Conservation (phyloP, 768 basidiomycete species). For the Pulveroboletus frians region DNA sequence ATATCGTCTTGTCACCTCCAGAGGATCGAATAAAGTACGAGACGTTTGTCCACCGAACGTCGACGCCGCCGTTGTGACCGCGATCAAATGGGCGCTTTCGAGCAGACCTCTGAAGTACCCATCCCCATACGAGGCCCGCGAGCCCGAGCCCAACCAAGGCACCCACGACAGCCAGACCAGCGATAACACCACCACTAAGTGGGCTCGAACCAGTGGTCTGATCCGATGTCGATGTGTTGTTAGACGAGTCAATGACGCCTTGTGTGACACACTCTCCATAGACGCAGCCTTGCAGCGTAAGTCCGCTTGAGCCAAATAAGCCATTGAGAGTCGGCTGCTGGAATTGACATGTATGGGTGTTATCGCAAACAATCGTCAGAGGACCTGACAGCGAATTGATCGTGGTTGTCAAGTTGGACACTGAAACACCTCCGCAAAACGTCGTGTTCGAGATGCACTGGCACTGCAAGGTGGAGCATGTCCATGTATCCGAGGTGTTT, state of each 20-base stretch:
- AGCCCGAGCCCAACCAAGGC: constrained; percentile 54
- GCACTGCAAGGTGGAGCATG: constrained; percentile 70
- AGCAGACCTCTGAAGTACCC: constrained; percentile 58
- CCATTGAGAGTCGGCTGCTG: constrained; percentile 60
- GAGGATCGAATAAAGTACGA: constrained; percentile 54
- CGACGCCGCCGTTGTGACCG: constrained; percentile 46
- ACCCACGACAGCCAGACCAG: constrained; percentile 83
- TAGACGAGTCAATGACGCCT: constrained; percentile 60
- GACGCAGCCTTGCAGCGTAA: constrained; percentile 65
- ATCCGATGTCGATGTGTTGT: constrained; percentile 32
- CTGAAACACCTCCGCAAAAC: constrained; percentile 63
- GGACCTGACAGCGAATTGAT: constrained; percentile 65
- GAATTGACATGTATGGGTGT: constrained; percentile 65
- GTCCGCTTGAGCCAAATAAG: constrained; percentile 70
- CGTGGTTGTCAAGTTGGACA: constrained; percentile 48
- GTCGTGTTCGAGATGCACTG: constrained; percentile 61
- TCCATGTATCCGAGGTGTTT: constrained; percentile 48
- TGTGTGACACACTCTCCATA: constrained; percentile 91
- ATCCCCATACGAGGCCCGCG: constrained; percentile 57
- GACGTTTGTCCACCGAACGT: constrained; percentile 63
- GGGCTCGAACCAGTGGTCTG: constrained; percentile 33
- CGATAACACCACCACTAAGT: constrained; percentile 81
- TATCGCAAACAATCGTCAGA: constrained; percentile 64
- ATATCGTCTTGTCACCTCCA: constrained; percentile 48
- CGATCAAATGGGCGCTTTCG: constrained; percentile 38